Evolutionary conservation across 202 grass and related monocot species (phyloP).

Genomic region (Musa balbisiana): DNA sequence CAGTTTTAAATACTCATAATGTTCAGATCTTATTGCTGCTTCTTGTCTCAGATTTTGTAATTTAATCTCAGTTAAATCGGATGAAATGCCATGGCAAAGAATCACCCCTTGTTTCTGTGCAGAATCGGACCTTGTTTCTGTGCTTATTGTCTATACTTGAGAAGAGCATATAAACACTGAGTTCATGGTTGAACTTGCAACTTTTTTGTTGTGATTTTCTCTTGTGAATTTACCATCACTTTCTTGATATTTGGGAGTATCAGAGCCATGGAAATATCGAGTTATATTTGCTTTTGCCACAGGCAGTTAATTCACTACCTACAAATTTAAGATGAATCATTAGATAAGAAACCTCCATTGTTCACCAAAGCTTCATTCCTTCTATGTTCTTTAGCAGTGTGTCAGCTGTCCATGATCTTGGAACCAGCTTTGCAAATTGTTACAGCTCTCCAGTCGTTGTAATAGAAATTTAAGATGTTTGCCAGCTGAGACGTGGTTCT

Average conservation of each 20-base stretch:
- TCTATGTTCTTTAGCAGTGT: too few relatives aligned
- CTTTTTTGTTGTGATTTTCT: not conserved
- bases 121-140: not conserved
- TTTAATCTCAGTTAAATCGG: not conserved
- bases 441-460: too few relatives aligned
- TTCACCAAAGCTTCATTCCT: too few relatives aligned
- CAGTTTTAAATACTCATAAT: not conserved
- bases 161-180: not conserved
- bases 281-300: too few relatives aligned
- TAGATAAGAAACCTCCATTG: too few relatives aligned
- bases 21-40: not conserved
- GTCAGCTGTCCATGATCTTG: too few relatives aligned
- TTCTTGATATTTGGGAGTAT: not conserved
- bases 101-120: not conserved
- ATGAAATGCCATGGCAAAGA: not conserved
- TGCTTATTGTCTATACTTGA: slow-evolving; percentile 1
- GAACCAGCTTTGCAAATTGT: too few relatives aligned
- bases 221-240: not conserved
- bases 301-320: too few relatives aligned
- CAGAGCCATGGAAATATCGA: not conserved
- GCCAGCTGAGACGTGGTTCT: too few relatives aligned
- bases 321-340: too few relatives aligned
- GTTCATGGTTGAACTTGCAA: not conserved
- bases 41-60: slow-evolving; percentile 8
- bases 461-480: too few relatives aligned